Percentiles rank a stretch among this genome's conserved stretches.
Conservation (phyloP, 164 flowering plant species). For the Paratinospora sagittata region DNA sequence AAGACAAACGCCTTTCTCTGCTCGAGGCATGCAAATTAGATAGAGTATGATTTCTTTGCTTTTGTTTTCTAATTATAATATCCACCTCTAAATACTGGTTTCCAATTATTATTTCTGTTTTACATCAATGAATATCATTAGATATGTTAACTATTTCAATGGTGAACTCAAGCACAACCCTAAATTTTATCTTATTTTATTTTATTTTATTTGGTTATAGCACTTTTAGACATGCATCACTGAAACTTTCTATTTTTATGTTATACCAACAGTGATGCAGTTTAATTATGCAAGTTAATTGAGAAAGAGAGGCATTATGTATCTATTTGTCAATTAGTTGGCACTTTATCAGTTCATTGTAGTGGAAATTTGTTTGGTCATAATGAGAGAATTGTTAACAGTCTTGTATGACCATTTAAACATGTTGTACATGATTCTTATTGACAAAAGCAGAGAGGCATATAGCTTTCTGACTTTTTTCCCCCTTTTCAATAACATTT, state of each 20-base stretch:
- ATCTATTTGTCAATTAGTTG: not conserved
- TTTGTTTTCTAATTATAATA: not conserved
- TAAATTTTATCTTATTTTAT: not conserved
- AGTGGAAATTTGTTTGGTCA: not conserved
- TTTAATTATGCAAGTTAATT: not conserved
- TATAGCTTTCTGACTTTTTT: not conserved
- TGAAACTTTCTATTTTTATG: not conserved
- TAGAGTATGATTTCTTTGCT: constrained; percentile 42
- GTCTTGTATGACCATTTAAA: not conserved
- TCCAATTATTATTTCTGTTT: not conserved
- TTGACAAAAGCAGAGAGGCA: not conserved
- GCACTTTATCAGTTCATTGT: not conserved
- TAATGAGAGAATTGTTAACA: not conserved
- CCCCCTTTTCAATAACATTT: not conserved
- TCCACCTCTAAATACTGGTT: not conserved
- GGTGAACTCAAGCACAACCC: not conserved
- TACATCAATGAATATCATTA: not conserved
- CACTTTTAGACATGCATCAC: not conserved
- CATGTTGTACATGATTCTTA: not conserved
- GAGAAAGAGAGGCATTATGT: not conserved
- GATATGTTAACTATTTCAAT: not conserved
- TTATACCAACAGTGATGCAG: not conserved
- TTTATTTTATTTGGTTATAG: not conserved
- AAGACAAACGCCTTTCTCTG: constrained; percentile 70
- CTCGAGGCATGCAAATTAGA: constrained; percentile 82